A percentile compares a stretch with the other conserved stretches of the same genome.
Conservation (phyloP, 192 early-diverging fungal genomes). For the Coemansia sp. region DNA sequence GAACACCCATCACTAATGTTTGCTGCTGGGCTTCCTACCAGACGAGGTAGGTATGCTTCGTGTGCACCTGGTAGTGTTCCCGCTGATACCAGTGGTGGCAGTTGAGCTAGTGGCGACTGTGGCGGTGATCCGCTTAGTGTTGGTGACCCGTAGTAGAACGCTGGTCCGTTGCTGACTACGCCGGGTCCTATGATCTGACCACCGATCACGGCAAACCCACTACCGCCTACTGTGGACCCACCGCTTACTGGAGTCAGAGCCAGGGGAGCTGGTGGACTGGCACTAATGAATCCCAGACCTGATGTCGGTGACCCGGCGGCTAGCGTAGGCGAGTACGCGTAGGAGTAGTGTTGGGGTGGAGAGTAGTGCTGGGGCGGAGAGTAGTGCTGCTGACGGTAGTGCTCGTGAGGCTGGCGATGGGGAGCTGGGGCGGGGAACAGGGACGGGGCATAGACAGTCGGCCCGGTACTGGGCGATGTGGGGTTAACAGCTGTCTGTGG, state of each 20-base stretch:
- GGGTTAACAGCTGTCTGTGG: background rate
- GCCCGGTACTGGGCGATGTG: conserved; percentile 7
- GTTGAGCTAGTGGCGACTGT: conserved; percentile 16
- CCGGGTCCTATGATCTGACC: conserved; percentile 14
- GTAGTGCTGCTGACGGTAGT: conserved; percentile 13
- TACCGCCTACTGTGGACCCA: background rate
- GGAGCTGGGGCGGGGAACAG: conserved; percentile 5
- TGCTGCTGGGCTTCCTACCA: conserved; percentile 17
- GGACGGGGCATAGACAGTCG: background rate
- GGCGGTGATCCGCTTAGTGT: conserved; percentile 13
- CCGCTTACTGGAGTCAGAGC: conserved; percentile 7
- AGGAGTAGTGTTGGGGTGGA: conserved; percentile 11
- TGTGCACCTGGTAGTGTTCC: background rate
- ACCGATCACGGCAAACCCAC: conserved; percentile 21
- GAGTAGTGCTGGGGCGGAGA: conserved; percentile 5
- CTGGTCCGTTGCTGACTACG: conserved; percentile 8
- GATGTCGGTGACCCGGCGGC: conserved; percentile 18
- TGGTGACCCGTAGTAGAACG: conserved; percentile 37
- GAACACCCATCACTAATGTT: background rate
- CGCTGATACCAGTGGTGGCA: background rate
- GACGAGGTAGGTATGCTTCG: background rate
- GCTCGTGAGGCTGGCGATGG: conserved; percentile 7
- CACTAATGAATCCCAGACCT: conserved; percentile 19
- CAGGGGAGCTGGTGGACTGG: conserved; percentile 11
- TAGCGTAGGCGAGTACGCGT: conserved; percentile 10